phyloP scores from a whole-genome alignment of 1,284 basidiomycete species.

The Cutaneotrichosporon daszewskae region DNA sequence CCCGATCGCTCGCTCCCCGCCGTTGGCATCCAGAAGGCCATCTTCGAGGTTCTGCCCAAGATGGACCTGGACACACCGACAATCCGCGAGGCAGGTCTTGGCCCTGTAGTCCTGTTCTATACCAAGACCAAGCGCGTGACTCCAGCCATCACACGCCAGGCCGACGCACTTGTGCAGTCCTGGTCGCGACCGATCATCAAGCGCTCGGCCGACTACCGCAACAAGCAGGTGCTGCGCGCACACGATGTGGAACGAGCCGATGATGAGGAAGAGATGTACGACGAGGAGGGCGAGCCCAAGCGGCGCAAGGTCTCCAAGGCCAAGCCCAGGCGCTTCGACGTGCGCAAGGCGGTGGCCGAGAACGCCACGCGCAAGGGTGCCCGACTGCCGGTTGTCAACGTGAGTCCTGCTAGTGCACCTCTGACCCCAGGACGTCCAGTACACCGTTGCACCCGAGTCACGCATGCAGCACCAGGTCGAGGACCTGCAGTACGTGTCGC shows the following conservation, averaged over 20 bases:
- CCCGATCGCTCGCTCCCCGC: constrained; percentile 88
- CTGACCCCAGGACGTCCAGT: constrained; percentile 34
- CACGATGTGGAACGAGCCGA: constrained; percentile 15
- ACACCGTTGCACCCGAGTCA: constrained; percentile 38
- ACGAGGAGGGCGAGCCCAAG: constrained; percentile 13
- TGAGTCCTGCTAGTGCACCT: constrained; percentile 11
- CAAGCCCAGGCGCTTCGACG: constrained; percentile 34
- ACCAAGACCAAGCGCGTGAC: constrained; percentile 81
- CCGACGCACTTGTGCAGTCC: constrained; percentile 73
- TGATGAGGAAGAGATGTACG: constrained; percentile 12
- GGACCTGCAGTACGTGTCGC: constrained; percentile 34
- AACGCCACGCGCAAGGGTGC: constrained; percentile 37
- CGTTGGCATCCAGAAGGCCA: constrained; percentile 88
- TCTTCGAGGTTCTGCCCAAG: constrained; percentile 75
- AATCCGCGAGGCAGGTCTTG: constrained; percentile 85
- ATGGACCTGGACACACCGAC: constrained; percentile 90
- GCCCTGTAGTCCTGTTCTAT: constrained; percentile 92
- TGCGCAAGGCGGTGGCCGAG: constrained; percentile 30
- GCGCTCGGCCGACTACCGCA: constrained; percentile 72
- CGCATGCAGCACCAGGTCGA: constrained; percentile 29
- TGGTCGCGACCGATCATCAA: constrained; percentile 97
- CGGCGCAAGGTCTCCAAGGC: constrained; percentile 7
- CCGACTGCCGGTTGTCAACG: constrained; percentile 29
- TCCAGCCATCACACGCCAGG: constrained; percentile 69
- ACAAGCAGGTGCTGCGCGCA: constrained; percentile 24